Evolutionary conservation across 306 rosid genomes (phyloP).

Genomic region (Rosa chinensis): DNA sequence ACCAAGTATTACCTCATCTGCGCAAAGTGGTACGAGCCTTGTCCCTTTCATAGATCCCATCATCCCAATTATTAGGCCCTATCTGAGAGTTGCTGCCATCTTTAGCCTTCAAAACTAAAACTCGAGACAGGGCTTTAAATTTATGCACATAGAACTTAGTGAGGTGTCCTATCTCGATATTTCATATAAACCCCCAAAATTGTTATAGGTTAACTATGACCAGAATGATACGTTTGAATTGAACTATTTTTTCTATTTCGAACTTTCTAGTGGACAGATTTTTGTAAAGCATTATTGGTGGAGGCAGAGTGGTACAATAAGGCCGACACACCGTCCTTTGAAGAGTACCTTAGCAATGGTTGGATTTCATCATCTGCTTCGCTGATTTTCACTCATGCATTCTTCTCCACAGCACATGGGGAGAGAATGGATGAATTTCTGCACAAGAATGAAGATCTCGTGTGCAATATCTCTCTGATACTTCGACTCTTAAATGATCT

Average conservation of each 20-base stretch:
- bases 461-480: slow-evolving; percentile 33
- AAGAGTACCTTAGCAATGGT: slow-evolving; percentile 56
- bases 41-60: too few species aligned
- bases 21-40: slow-evolving; percentile 38
- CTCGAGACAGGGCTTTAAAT: too few species aligned
- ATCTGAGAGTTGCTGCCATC: too few species aligned
- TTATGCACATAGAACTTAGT: too few species aligned
- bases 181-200: too few species aligned
- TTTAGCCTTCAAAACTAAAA: too few species aligned
- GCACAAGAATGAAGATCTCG: slow-evolving; percentile 21
- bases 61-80: too few species aligned
- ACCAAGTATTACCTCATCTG: slow-evolving; percentile 34
- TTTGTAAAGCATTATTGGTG: slow-evolving; percentile 46
- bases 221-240: too few species aligned
- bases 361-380: slow-evolving; percentile 65
- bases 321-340: slow-evolving; percentile 44
- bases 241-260: too few species aligned
- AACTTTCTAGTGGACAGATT: slow-evolving; percentile 45
- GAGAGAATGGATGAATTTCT: slow-evolving; percentile 25
- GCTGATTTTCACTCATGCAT: slow-evolving; percentile 35
- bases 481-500: slow-evolving; percentile 40
- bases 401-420: slow-evolving; percentile 34
- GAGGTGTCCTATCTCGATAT: too few species aligned
- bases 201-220: too few species aligned
- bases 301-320: slow-evolving; percentile 63